Base-by-base conservation (phyloP, 352 stramenopile species). In the Pythium biforme region DNA sequence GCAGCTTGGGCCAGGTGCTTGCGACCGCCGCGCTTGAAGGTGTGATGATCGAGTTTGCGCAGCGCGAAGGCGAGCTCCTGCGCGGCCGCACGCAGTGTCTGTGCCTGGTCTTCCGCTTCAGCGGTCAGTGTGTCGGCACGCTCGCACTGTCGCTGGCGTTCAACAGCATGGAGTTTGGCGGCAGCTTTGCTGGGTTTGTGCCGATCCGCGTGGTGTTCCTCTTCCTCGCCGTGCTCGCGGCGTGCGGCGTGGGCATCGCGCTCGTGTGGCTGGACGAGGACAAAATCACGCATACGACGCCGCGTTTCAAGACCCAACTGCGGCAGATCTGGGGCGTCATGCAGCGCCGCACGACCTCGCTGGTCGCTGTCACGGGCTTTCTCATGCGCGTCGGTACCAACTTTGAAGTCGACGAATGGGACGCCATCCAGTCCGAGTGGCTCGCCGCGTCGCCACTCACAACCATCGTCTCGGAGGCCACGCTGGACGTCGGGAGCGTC, bases 11-110 rank as follows among this genome's bases (percentile, higher is more conserved):
- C 0, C 45, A 45, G 20, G n/a, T 67, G 25, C 22, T 66, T 0
- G 46, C 34, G 5, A 53, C 31, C 4, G 41, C 50, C 25, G 49
- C 64, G 19, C 9, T 22, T 14, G 64, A 70, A 19, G 64, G 53
- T 5, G 40, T 66, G 48, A 62, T 70, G 41, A 40, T 70, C 57
- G 51, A 67, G 39, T 62, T 23, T 19, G 49, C 64, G 15, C 64
- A 70, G 5, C 57, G 64, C 17, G 64, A 70, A 23, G 47, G 48
- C 4, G 51, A 55, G 41, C 43, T 45, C n/a, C 41, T 45, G 34
- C 64, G 64, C 14, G 64, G 64, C 14, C 34, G 52, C n/a, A 56
- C 58, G 22, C 49, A 52, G 29, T 39, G n/a, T 20, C 23, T 47
- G 17, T 65, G 39, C 31, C 22, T 66, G 15, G 51, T 46, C 17